phyloP scores from a whole-genome alignment of 495 filamentous ascomycete genomes.

The Tuber calosporum region DNA sequence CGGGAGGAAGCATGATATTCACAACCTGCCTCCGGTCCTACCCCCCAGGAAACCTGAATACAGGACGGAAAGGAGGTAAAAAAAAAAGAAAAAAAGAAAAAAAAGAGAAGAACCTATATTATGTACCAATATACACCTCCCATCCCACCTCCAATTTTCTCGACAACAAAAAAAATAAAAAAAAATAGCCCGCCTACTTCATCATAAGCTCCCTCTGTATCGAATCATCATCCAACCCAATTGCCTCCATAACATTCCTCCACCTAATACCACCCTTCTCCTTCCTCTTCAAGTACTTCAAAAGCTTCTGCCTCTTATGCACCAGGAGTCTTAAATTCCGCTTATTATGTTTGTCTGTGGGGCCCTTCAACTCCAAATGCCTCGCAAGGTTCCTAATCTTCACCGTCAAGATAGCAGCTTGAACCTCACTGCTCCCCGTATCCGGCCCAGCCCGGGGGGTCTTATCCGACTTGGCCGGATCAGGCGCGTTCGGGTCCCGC shows the following conservation, averaged over 20 bases:
- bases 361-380: slow-evolving; percentile 29
- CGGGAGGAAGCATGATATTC: neutral
- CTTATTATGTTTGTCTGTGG: slow-evolving; percentile 85
- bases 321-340: slow-evolving; percentile 76
- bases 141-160: neutral
- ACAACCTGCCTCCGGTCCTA: neutral
- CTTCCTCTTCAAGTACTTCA: slow-evolving; percentile 77
- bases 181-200: neutral
- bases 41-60: neutral
- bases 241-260: slow-evolving; percentile 67
- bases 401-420: slow-evolving; percentile 90
- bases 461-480: slow-evolving; percentile 39
- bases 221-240: slow-evolving; percentile 70
- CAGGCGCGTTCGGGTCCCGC: slow-evolving; percentile 42
- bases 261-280: slow-evolving; percentile 86
- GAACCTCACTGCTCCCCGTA: slow-evolving; percentile 89
- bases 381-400: slow-evolving; percentile 76
- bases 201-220: slow-evolving; percentile 34
- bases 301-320: slow-evolving; percentile 79
- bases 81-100: neutral
- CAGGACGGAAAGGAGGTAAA: neutral
- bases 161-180: neutral
- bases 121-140: neutral
- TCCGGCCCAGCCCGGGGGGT: slow-evolving; percentile 74
- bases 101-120: neutral